These are phyloP conservation scores for Clavispora asparagi DNA, from an alignment of 805 yeast genomes.

Conservation along the genomic window DNA sequence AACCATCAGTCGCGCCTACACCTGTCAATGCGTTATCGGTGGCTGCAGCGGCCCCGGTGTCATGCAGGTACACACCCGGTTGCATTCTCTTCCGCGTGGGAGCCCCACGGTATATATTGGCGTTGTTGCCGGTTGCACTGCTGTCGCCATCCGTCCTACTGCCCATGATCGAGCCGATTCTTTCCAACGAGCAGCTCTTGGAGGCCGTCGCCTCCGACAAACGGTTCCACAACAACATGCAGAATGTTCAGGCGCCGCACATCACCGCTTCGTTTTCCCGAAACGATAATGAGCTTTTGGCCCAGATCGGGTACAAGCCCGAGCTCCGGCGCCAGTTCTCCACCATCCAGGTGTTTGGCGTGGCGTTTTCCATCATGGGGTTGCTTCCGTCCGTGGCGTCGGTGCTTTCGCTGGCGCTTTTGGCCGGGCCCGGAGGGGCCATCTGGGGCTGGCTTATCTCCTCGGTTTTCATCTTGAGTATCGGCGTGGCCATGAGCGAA, in stretches of 20 bases:
- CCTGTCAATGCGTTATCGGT: too few species aligned
- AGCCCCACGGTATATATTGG: too few species aligned
- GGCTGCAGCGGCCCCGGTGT: too few species aligned
- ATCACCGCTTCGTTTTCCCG: constrained; percentile 12
- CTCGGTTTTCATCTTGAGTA: constrained; percentile 47
- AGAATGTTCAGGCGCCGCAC: constrained; percentile 23
- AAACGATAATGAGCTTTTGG: constrained; percentile 31
- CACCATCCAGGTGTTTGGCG: constrained; percentile 61
- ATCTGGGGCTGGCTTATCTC: constrained; percentile 74
- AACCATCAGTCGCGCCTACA: too few species aligned
- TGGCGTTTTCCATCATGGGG: constrained; percentile 72
- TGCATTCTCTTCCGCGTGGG: too few species aligned
- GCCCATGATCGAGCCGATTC: constrained; percentile 6
- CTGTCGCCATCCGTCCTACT: not conserved
- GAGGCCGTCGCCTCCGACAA: constrained; percentile 22
- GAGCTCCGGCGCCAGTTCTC: constrained; percentile 59
- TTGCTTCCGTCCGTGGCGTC: constrained; percentile 61
- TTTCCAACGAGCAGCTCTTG: constrained; percentile 18
- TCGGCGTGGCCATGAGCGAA: constrained; percentile 64
- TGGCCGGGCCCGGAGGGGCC: constrained; percentile 60
- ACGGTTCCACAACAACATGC: constrained; percentile 22
- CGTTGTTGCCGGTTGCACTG: too few species aligned
- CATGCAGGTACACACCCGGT: too few species aligned
- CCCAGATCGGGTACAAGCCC: constrained; percentile 65
- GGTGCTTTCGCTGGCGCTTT: constrained; percentile 45